Conservation (phyloP, 768 basidiomycete species). For the Collybia mongolica region DNA sequence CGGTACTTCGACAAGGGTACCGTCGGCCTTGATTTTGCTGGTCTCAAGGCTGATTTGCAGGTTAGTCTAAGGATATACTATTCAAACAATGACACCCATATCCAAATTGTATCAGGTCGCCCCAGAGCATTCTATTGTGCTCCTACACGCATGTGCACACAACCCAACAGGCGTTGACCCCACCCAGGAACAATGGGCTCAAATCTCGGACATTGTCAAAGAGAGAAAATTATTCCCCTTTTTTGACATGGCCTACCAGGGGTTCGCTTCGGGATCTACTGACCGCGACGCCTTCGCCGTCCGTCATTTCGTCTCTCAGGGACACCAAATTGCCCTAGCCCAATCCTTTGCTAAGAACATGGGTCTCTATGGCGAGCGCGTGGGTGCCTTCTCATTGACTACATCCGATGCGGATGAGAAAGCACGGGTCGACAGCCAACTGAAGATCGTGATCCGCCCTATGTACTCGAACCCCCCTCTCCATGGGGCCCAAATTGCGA, state of each 20-base stretch:
- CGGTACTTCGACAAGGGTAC: conserved; percentile 93
- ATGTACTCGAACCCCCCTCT: conserved; percentile 98
- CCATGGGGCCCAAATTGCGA: conserved; percentile 86
- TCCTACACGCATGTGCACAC: conserved; percentile 97
- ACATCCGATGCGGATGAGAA: conserved; percentile 70
- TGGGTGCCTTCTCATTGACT: conserved; percentile 91
- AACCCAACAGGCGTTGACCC: conserved; percentile 99
- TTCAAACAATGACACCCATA: neutral
- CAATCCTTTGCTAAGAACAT: conserved; percentile 99
- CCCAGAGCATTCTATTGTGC: conserved; percentile 78
- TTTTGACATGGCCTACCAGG: conserved; percentile 99
- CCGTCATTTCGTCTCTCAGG: conserved; percentile 88
- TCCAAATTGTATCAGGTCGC: conserved; percentile 43
- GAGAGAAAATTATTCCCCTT: conserved; percentile 94
- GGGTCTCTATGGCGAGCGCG: conserved; percentile 98
- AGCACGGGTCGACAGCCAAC: conserved; percentile 86
- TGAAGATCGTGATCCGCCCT: conserved; percentile 93
- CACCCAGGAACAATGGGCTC: conserved; percentile 88
- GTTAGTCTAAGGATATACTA: conserved; percentile 36
- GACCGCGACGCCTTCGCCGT: conserved; percentile 91
- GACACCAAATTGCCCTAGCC: conserved; percentile 86
- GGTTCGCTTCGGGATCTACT: conserved; percentile 94
- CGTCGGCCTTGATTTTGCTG: conserved; percentile 89
- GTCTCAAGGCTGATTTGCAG: conserved; percentile 83
- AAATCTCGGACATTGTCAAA: conserved; percentile 84